A percentile compares a stretch with the other conserved stretches of the same genome.
phyloP scores from a whole-genome alignment of 2,329 filamentous ascomycete genomes.

The Clarireedia paspali region DNA sequence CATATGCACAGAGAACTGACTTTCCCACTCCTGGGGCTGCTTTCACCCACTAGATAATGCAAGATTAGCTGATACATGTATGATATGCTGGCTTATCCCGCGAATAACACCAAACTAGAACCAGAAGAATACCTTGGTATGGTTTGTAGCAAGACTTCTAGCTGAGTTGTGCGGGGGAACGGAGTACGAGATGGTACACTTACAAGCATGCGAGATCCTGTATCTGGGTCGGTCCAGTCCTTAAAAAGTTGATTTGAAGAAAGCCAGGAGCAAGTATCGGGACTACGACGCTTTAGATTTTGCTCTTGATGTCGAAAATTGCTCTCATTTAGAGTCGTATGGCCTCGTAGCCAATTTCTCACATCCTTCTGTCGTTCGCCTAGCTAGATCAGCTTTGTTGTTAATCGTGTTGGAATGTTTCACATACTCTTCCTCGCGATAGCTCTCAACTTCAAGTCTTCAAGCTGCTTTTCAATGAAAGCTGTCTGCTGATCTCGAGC shows the following conservation, averaged over 20 bases:
- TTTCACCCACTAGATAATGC: neutral
- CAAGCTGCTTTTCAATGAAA: neutral
- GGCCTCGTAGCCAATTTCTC: neutral
- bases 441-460: neutral
- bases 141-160: too few species aligned
- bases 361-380: constrained; percentile 1
- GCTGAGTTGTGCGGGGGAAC: neutral
- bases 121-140: too few species aligned
- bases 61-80: neutral
- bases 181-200: neutral
- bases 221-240: neutral
- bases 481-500: neutral
- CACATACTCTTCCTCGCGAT: neutral
- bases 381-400: neutral
- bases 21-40: neutral
- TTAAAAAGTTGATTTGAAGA: neutral
- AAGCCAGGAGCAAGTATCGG: constrained; percentile 1
- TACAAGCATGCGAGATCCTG: neutral
- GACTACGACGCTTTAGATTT: neutral
- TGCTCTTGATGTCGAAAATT: neutral
- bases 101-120: too few species aligned
- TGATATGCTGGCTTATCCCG: too few species aligned
- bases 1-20: neutral
- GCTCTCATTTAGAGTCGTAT: neutral
- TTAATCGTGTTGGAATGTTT: neutral